Evolutionary conservation across 2,329 filamentous ascomycete species (phyloP).

Genomic region (Salinomyces thailandicus): DNA sequence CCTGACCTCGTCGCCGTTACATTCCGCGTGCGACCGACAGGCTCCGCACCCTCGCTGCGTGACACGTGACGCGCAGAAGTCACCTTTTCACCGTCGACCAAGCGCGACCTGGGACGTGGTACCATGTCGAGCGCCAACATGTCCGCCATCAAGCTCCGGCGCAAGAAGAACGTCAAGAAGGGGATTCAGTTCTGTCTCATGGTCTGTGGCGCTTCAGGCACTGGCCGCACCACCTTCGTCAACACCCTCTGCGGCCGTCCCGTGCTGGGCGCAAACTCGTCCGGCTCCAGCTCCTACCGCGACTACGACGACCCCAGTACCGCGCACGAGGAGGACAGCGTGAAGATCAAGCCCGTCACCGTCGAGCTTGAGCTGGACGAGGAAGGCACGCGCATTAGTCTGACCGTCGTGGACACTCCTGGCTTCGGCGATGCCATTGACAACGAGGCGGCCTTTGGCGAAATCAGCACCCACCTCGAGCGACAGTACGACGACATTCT

Average conservation of each 20-base stretch:
- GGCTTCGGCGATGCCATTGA: constrained; percentile 98
- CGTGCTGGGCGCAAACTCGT: constrained; percentile 47
- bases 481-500: constrained; percentile 99
- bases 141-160: constrained; percentile 73
- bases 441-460: constrained; percentile 88
- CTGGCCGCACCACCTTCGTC: constrained; percentile 96
- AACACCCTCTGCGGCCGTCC: constrained; percentile 97
- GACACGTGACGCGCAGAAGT: too few relatives aligned
- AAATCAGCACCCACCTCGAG: constrained; percentile 97
- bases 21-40: too few relatives aligned
- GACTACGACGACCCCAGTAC: constrained; percentile 70
- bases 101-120: too few relatives aligned
- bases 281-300: constrained; percentile 51
- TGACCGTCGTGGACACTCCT: constrained; percentile 97
- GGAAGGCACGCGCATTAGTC: constrained; percentile 92
- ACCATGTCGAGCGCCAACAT: constrained; percentile 25
- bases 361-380: constrained; percentile 95
- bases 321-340: constrained; percentile 77
- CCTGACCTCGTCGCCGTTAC: too few relatives aligned
- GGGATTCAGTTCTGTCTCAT: constrained; percentile 99
- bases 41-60: too few relatives aligned
- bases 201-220: constrained; percentile 98
- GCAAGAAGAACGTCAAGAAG: constrained; percentile 99
- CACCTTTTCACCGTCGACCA: too few relatives aligned
- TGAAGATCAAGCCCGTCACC: constrained; percentile 97